These are phyloP conservation scores for Sporothrix schenckii DNA, from an alignment of 2,329 filamentous ascomycete species.

Conservation along the genomic window DNA sequence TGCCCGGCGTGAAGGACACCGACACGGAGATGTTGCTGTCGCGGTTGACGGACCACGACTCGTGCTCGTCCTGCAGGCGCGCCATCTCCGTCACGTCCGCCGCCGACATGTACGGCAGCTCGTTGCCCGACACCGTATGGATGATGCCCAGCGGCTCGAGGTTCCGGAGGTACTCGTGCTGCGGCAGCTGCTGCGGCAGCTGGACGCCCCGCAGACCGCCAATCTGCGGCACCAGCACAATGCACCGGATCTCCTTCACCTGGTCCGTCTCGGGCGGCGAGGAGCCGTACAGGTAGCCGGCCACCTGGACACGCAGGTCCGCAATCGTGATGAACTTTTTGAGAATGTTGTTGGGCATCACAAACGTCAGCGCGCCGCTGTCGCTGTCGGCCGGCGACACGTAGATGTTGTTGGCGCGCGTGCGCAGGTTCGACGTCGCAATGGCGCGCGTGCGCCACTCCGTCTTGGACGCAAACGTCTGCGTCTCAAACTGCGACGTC, in stretches of 20 bases:
- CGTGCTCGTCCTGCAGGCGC: slow-evolving; percentile 81
- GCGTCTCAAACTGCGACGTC: slow-evolving; percentile 95
- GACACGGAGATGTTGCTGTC: slow-evolving; percentile 93
- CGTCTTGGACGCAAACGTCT: slow-evolving; percentile 97
- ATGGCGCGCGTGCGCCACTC: slow-evolving; percentile 98
- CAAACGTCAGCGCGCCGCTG: slow-evolving; percentile 88
- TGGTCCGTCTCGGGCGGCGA: slow-evolving; percentile 93
- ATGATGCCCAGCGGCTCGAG: slow-evolving; percentile 94
- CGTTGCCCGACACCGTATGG: slow-evolving; percentile 92
- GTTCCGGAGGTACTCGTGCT: slow-evolving; percentile 83
- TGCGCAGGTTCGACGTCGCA: slow-evolving; percentile 91
- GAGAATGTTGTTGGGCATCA: slow-evolving; percentile 98
- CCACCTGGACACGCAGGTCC: slow-evolving; percentile 93
- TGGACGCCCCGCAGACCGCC: slow-evolving; percentile 91
- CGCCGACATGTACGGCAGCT: slow-evolving; percentile 94
- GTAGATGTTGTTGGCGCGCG: slow-evolving; percentile 96
- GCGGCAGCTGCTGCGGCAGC: slow-evolving; percentile 83
- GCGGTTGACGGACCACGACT: slow-evolving; percentile 67
- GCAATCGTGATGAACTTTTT: slow-evolving; percentile 98
- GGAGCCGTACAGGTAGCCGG: slow-evolving; percentile 90
- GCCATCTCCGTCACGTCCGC: slow-evolving; percentile 94
- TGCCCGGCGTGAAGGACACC: slow-evolving; percentile 94
- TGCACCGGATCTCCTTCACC: slow-evolving; percentile 94
- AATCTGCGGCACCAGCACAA: slow-evolving; percentile 97
- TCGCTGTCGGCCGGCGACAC: slow-evolving; percentile 94